Conservation (phyloP, 345 rosid species). For the Viola odorata region DNA sequence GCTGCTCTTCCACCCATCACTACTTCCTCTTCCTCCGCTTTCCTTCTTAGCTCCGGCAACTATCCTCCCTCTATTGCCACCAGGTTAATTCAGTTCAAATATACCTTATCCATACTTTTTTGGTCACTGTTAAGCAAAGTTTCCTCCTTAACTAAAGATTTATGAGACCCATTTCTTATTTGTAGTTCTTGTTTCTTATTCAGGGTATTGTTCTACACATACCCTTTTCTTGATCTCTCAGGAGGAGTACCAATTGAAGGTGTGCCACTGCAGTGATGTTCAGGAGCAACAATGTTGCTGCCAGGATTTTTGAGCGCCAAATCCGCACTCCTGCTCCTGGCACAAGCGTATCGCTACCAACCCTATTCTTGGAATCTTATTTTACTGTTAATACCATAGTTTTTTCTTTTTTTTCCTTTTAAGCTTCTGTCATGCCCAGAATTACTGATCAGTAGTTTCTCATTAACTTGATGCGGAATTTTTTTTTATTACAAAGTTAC, state of each 20-base stretch:
- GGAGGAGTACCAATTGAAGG: conserved; percentile 1
- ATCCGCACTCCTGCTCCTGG: conserved; percentile 63
- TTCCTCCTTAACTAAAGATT: no score
- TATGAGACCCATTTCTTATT: no score
- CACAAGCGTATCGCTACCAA: conserved; percentile 39
- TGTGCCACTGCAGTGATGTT: conserved; percentile 35
- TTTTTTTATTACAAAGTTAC: background rate
- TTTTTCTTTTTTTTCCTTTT: background rate
- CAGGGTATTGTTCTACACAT: no score
- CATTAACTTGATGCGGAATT: background rate
- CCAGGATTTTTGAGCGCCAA: conserved; percentile 88
- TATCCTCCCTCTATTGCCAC: no score
- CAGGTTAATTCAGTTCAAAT: no score
- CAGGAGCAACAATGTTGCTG: conserved; percentile 56
- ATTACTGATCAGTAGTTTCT: background rate
- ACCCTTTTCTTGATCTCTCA: background rate
- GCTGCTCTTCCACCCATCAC: no score
- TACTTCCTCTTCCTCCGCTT: no score
- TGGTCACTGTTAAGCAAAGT: no score
- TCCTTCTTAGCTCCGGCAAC: no score
- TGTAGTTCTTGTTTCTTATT: no score
- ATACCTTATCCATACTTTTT: no score
- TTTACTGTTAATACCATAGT: conserved; percentile 1
- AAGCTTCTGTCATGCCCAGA: background rate
- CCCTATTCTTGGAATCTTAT: background rate